Percentiles rank a stretch among this genome's conserved stretches.
phyloP scores from a whole-genome alignment of 176 grass and related monocot genomes.

The Triticum dicoccoides region DNA sequence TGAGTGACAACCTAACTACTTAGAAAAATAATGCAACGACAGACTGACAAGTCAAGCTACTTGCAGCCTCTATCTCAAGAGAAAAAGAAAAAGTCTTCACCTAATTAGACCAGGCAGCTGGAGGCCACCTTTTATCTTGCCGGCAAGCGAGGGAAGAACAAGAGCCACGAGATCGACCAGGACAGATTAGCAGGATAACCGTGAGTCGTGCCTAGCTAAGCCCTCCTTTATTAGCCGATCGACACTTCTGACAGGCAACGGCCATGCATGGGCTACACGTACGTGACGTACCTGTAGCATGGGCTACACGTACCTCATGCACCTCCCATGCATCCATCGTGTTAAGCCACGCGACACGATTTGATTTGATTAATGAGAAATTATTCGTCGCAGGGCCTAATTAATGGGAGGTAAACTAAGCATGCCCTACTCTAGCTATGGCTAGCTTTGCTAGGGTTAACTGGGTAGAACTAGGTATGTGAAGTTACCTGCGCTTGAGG shows the following conservation, averaged over 20 bases:
- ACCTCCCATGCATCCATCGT: neutral
- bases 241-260: neutral
- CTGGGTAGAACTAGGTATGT: neutral
- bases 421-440: neutral
- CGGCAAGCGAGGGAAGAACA: neutral
- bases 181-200: conserved; percentile 27
- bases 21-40: neutral
- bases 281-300: conserved; percentile 6
- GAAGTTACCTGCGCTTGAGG: conserved; percentile 82
- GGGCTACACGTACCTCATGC: conserved; percentile 13
- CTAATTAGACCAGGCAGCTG: neutral
- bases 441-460: neutral
- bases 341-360: neutral
- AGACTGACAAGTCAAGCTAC: neutral
- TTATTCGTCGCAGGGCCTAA: neutral
- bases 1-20: neutral
- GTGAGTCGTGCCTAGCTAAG: conserved; percentile 32
- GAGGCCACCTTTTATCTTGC: neutral
- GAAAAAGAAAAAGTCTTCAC: neutral
- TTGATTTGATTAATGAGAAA: neutral
- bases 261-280: neutral
- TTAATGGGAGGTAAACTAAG: neutral
- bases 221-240: neutral
- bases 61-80: neutral
- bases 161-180: neutral